phyloP scores from a whole-genome alignment of 2,329 filamentous ascomycete genomes.

The Talaromyces pinophilus region DNA sequence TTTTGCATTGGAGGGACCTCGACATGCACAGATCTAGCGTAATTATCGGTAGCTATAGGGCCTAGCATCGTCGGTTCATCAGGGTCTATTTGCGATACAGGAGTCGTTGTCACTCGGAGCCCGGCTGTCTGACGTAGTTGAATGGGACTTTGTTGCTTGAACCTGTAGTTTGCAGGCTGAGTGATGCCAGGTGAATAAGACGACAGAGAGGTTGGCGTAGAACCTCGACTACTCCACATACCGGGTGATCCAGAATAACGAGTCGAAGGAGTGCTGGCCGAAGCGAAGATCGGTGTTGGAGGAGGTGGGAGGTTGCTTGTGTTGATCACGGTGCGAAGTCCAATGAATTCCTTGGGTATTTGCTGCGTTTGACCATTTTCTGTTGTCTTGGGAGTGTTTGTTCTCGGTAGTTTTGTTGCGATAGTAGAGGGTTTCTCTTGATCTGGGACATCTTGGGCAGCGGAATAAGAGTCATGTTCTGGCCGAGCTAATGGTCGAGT shows the following conservation, averaged over 20 bases:
- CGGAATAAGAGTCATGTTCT: constrained; percentile 4
- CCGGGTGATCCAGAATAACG: constrained; percentile 50
- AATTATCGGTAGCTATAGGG: constrained; percentile 21
- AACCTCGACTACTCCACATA: constrained; percentile 50
- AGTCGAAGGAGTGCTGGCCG: constrained; percentile 49
- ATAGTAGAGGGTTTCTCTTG: constrained; percentile 18
- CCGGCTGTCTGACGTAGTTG: constrained; percentile 18
- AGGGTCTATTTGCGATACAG: constrained; percentile 24
- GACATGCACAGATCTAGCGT: constrained; percentile 21
- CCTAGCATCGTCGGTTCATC: constrained; percentile 24
- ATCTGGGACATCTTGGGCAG: constrained; percentile 13
- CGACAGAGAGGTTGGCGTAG: constrained; percentile 53
- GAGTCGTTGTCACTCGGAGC: constrained; percentile 17
- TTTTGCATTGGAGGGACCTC: constrained; percentile 9
- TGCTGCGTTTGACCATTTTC: constrained; percentile 27
- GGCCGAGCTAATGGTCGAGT: neutral
- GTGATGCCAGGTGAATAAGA: constrained; percentile 52
- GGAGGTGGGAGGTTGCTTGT: constrained; percentile 41
- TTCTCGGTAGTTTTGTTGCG: constrained; percentile 25
- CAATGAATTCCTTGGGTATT: constrained; percentile 42
- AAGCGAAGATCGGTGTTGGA: constrained; percentile 40
- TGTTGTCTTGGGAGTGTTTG: constrained; percentile 24
- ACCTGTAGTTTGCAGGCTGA: constrained; percentile 40
- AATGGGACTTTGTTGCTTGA: constrained; percentile 34
- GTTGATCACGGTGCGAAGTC: constrained; percentile 39